Evolutionary conservation across 2,329 filamentous ascomycete species (phyloP).

Genomic region (Arthroderma sp.): DNA sequence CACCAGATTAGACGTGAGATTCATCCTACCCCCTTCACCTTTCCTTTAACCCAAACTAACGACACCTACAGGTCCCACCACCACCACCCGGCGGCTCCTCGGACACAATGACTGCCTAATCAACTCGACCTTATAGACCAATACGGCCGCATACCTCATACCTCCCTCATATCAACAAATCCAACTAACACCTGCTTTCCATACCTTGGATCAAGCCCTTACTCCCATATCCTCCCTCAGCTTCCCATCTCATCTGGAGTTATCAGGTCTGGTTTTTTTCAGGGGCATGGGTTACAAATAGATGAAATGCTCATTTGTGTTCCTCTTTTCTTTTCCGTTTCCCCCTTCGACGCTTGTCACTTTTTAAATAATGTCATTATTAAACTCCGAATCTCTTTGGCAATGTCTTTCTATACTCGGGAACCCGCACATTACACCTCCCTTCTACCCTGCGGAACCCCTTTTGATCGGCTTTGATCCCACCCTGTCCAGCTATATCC

Average conservation of each 20-base stretch:
- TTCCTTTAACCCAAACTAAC: not conserved
- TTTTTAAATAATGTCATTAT: slow-evolving; percentile 1
- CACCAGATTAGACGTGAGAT: slow-evolving; percentile 62
- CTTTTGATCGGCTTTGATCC: not conserved
- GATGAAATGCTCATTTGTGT: not conserved
- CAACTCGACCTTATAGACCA: not conserved
- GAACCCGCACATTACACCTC: not conserved
- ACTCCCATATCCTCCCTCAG: not conserved
- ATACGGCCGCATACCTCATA: not conserved
- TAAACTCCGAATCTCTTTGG: not conserved
- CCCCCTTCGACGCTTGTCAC: not conserved
- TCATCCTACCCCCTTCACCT: not conserved
- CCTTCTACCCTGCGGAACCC: not conserved
- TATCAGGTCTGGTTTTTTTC: slow-evolving; percentile 1
- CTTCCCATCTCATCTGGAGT: slow-evolving; percentile 4
- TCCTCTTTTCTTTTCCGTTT: not conserved
- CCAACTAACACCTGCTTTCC: not conserved
- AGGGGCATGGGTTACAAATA: slow-evolving; percentile 4
- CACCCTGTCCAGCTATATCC: not conserved
- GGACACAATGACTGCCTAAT: slow-evolving; percentile 4
- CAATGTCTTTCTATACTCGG: not conserved
- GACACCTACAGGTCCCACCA: not conserved
- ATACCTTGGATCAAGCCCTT: not conserved
- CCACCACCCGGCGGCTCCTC: slow-evolving; percentile 1
- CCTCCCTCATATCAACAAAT: not conserved